Evolutionary conservation across 202 grass and related monocot genomes (phyloP).

Genomic region (Zoysia matrella): DNA sequence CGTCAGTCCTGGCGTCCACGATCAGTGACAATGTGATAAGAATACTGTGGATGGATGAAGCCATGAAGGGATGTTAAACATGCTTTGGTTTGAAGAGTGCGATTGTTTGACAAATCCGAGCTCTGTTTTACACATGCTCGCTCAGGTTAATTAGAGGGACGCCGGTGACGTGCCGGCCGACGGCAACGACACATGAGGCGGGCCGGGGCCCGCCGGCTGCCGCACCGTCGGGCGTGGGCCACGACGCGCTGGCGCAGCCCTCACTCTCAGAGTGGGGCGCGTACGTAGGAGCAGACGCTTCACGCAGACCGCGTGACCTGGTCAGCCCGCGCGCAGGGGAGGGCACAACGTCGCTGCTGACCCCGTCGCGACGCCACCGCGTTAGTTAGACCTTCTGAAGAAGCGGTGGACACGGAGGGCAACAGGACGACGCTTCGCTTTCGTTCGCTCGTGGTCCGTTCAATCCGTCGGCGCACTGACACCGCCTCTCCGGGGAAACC

Average conservation of each 20-base stretch:
- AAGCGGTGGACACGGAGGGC: not conserved
- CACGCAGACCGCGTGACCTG: not conserved
- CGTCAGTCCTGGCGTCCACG: not conserved
- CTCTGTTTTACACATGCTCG: not conserved
- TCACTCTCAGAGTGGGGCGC: too few relatives aligned
- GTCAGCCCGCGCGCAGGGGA: too few relatives aligned
- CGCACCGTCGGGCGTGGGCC: not conserved
- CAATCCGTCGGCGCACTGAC: conserved; percentile 4
- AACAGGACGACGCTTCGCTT: not conserved
- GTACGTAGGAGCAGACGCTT: too few relatives aligned
- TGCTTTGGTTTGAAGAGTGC: not conserved
- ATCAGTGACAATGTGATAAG: not conserved
- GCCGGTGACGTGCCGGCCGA: not conserved
- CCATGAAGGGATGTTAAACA: not conserved
- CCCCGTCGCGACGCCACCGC: not conserved
- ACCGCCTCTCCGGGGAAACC: not conserved
- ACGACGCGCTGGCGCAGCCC: not conserved
- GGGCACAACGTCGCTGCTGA: conserved; percentile 11
- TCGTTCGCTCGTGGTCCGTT: not conserved
- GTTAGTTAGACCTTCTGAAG: not conserved
- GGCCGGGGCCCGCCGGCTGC: not conserved
- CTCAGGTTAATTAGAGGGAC: not conserved
- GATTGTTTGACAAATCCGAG: not conserved
- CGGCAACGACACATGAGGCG: not conserved
- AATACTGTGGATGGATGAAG: not conserved